Evolutionary conservation across 352 stramenopile genomes (phyloP), one percentile per base, ranked within the genome.

Genomic region (Phytophthora brassicae): DNA sequence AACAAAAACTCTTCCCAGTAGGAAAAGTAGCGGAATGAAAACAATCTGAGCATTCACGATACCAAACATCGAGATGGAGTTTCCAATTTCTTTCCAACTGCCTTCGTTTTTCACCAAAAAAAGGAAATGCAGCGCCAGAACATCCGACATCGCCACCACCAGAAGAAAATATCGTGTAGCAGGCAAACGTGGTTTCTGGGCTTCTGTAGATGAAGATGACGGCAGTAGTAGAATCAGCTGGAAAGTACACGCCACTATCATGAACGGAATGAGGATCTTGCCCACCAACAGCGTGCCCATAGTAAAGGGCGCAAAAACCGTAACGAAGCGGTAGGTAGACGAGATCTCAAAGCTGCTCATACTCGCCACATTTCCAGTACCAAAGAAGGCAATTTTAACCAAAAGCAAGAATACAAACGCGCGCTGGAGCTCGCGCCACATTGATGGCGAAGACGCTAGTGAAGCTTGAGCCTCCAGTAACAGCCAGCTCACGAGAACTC

Each of bases 261-360:
- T 66, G 61, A 93, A 92, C 13, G 86, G 86, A 56, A 94, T 77
- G 23, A 94, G 73, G 51, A 92, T 89, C 65, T 92, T 92, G 52
- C 83, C 56, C 17, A 94, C 75, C n/a, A 92, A 67, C 24, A 94
- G 63, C 7, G 76, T 72, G 1, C 86, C 84, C 85, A 94, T 94
- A 22, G 88, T 77, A 50, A 94, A 94, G 0, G 86, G 86, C 7
- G 84, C 63, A 67, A 94, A 94, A 9, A 93, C 80, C 20, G 86
- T 94, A 8, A 90, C 75, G 46, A 94, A 94, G 20, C 85, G 83
- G 49, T 90, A 92, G 9, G 86, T 92, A 8, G 86, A 92, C 48
- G 84, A 93, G 56, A 94, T 86, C 56, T 94, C 81, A 48, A 94
- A 94, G 57, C 76, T 89, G 68, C 84, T 92, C 86, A 94, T 94